These are phyloP conservation scores for Mycothermus thermophilus DNA, from an alignment of 495 filamentous ascomycete species.

Conservation along the genomic window DNA sequence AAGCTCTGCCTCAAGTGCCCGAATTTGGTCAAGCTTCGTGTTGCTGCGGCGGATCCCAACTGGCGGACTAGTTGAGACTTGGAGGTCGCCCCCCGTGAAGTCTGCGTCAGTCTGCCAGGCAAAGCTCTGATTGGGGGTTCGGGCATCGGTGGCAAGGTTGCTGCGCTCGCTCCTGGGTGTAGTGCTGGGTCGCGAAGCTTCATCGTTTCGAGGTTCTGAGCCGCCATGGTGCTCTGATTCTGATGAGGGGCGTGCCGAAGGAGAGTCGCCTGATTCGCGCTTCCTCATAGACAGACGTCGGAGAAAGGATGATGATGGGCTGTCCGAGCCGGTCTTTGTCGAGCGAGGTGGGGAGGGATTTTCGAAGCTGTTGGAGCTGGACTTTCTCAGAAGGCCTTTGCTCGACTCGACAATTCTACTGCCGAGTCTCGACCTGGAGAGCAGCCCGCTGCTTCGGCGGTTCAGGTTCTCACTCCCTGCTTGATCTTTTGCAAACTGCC, in stretches of 20 bases:
- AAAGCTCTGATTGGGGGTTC: conserved; percentile 34
- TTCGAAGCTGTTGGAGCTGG: conserved; percentile 20
- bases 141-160: conserved; percentile 18
- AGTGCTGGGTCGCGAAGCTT: too few relatives aligned
- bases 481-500: conserved; percentile 11
- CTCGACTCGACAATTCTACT: conserved; percentile 22
- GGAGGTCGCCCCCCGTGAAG: conserved; percentile 49
- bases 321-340: conserved; percentile 4
- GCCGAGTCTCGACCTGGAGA: conserved; percentile 18
- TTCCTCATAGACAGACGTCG: conserved; percentile 15
- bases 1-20: conserved; percentile 25
- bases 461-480: conserved; percentile 9
- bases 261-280: conserved; percentile 3
- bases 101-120: conserved; percentile 47
- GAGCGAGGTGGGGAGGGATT: conserved; percentile 7
- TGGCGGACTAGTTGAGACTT: conserved; percentile 47
- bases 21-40: conserved; percentile 29
- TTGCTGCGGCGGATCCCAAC: conserved; percentile 29
- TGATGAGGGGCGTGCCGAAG: background rate
- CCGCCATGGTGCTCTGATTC: conserved; percentile 7
- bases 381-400: conserved; percentile 20
- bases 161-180: conserved; percentile 33
- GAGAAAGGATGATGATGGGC: conserved; percentile 9
- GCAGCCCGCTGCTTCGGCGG: conserved; percentile 18
- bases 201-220: too few relatives aligned